Conservation (phyloP, 768 basidiomycete genomes). For the Auriscalpium microsporum region DNA sequence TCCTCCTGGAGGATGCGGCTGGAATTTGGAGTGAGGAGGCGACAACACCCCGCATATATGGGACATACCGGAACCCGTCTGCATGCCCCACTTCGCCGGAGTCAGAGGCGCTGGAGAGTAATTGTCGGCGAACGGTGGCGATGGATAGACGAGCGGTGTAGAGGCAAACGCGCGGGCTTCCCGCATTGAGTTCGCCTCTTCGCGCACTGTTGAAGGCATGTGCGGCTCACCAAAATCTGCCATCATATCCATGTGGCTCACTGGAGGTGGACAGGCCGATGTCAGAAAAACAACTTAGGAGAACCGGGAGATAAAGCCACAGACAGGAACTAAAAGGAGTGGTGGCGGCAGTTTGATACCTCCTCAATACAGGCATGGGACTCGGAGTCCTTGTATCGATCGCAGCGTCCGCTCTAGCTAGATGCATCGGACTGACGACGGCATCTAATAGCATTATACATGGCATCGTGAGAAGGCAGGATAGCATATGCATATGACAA, state of each 20-base stretch:
- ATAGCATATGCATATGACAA: background rate
- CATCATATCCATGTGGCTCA: too few relatives aligned
- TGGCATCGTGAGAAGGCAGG: background rate
- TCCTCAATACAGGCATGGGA: background rate
- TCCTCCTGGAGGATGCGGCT: background rate
- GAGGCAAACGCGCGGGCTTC: background rate
- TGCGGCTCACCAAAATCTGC: background rate
- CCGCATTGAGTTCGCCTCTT: background rate
- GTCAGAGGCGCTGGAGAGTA: background rate
- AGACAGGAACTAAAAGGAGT: too few relatives aligned
- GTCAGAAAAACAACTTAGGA: background rate
- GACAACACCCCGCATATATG: background rate
- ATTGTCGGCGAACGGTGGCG: background rate
- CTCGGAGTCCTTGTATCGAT: background rate
- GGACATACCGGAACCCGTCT: background rate
- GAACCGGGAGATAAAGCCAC: too few relatives aligned
- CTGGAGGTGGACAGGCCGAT: background rate
- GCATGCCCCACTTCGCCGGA: background rate
- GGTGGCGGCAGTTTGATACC: background rate
- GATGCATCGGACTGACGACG: background rate
- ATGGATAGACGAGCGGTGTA: background rate
- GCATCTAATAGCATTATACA: background rate
- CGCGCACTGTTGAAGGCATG: background rate
- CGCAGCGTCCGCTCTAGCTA: background rate
- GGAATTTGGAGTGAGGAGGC: background rate